Conservation (phyloP, 306 rosid genomes). For the Glycine latifolia region DNA sequence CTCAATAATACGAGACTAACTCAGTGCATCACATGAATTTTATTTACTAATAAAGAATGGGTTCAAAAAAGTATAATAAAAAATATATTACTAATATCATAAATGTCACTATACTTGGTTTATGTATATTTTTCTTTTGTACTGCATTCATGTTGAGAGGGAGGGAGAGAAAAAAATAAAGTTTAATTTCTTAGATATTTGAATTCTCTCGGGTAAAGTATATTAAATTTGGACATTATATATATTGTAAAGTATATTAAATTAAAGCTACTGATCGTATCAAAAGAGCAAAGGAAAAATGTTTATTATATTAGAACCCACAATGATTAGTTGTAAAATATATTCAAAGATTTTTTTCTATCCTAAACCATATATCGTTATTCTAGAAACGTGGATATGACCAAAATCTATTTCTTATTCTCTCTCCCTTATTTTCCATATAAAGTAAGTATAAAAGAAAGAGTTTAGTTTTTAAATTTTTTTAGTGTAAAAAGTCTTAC, state of each 20-base stretch:
- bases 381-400: background rate
- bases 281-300: background rate
- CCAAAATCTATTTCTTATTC: background rate
- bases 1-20: background rate
- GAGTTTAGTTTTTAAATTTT: background rate
- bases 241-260: too few relatives aligned
- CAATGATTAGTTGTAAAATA: background rate
- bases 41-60: background rate
- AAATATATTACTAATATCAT: background rate
- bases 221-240: too few relatives aligned
- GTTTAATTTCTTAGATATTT: background rate
- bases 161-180: background rate
- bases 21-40: background rate
- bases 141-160: background rate
- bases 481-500: background rate
- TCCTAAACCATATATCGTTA: background rate
- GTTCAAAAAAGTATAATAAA: background rate
- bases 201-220: background rate
- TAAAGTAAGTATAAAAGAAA: background rate
- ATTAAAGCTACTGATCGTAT: background rate
- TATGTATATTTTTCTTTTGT: background rate
- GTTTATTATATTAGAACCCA: background rate
- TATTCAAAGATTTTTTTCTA: background rate
- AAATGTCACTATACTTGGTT: too few relatives aligned
- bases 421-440: conserved; percentile 4